Evolutionary conservation across 2,329 filamentous ascomycete genomes (phyloP).

Genomic region (Xylariaceae sp.): DNA sequence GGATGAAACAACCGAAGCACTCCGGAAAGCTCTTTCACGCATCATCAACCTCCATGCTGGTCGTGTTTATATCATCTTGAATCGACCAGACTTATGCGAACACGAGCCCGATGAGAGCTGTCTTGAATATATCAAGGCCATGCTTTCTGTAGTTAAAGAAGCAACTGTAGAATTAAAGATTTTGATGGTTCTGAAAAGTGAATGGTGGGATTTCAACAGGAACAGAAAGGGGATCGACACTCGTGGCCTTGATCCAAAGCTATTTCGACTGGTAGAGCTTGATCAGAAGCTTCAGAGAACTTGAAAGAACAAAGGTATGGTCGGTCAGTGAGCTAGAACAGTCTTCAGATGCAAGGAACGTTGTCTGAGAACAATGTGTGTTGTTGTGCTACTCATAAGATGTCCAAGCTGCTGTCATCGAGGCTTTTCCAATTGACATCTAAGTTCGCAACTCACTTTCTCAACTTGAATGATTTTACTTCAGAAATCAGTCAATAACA

Average conservation of each 20-base stretch:
- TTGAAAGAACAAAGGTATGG: no score
- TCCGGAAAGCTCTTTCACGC: slow-evolving; percentile 3
- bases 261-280: background rate
- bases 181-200: slow-evolving; percentile 1
- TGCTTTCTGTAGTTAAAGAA: slow-evolving; percentile 4
- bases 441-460: no score
- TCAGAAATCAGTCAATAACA: no score
- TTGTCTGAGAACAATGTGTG: no score
- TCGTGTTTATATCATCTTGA: slow-evolving; percentile 2
- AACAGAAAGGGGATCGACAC: background rate
- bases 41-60: background rate
- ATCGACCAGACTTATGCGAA: slow-evolving; percentile 7
- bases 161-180: slow-evolving; percentile 2
- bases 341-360: no score
- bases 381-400: no score
- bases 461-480: no score
- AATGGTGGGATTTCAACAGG: slow-evolving; percentile 4
- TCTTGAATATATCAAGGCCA: slow-evolving; percentile 1
- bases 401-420: no score
- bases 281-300: background rate
- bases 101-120: slow-evolving; percentile 3
- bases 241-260: background rate
- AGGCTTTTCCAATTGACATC: no score
- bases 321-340: no score
- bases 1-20: background rate